Conservation (phyloP, 169 alveolate genomes). For the Babesia ovis region DNA sequence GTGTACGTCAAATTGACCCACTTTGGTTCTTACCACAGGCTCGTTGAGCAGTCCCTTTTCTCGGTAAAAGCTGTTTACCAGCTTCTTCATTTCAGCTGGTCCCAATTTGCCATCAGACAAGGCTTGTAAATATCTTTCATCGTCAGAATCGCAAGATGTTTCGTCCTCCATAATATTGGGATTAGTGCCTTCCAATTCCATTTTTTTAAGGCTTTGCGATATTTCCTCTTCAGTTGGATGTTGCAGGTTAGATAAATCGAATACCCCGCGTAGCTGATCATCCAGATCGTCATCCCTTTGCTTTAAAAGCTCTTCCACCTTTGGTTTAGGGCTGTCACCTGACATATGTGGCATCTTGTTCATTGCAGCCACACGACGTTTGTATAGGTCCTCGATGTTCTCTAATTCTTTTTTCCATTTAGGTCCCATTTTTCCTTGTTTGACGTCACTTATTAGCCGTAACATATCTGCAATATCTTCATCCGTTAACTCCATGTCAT, state of each 20-base stretch:
- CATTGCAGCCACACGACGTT: background rate
- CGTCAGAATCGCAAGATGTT: background rate
- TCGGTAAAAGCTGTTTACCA: slow-evolving; percentile 27
- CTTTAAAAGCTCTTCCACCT: slow-evolving; percentile 36
- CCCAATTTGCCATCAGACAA: slow-evolving; percentile 5
- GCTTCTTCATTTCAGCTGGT: slow-evolving; percentile 22
- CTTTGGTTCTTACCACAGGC: slow-evolving; percentile 19
- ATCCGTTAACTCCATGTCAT: slow-evolving; percentile 14
- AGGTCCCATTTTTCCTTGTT: slow-evolving; percentile 37
- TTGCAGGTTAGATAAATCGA: slow-evolving; percentile 40
- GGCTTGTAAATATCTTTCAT: slow-evolving; percentile 9
- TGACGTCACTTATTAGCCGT: slow-evolving; percentile 24
- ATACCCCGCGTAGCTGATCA: slow-evolving; percentile 20
- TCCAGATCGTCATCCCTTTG: slow-evolving; percentile 34
- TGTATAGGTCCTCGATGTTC: slow-evolving; percentile 1
- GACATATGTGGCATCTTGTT: background rate
- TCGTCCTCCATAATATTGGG: background rate
- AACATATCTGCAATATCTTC: slow-evolving; percentile 24
- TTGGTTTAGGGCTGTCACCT: slow-evolving; percentile 9
- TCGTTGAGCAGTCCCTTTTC: slow-evolving; percentile 57
- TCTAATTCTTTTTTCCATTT: slow-evolving; percentile 17
- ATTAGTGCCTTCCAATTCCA: background rate
- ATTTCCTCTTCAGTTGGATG: slow-evolving; percentile 39
- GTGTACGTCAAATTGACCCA: slow-evolving; percentile 16
- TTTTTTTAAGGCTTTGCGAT: background rate